These are phyloP conservation scores for Prunus campanulata DNA, from an alignment of 306 rosid genomes.

Conservation along the genomic window DNA sequence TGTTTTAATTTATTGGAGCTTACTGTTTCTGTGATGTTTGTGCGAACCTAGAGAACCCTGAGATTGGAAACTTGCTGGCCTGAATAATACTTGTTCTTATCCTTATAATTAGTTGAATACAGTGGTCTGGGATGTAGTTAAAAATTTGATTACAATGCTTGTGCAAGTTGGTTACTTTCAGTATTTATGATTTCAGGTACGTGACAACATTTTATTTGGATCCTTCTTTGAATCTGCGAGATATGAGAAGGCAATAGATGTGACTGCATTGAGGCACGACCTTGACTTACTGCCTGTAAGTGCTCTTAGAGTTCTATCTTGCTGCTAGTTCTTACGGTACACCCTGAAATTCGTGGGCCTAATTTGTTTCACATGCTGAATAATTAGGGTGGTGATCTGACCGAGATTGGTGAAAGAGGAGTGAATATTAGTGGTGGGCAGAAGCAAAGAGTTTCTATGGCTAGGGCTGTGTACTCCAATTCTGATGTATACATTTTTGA, in stretches of 20 bases:
- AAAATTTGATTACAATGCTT: background rate
- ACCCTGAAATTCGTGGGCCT: background rate
- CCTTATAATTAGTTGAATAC: background rate
- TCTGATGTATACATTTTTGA: conserved; percentile 74
- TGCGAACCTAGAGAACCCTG: background rate
- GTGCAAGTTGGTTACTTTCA: background rate
- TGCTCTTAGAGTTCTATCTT: conserved; percentile 7
- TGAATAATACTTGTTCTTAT: background rate
- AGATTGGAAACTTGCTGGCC: background rate
- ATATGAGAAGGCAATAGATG: conserved; percentile 44
- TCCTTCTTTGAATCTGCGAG: conserved; percentile 35
- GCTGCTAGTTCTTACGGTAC: background rate
- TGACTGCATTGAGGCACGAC: conserved; percentile 47
- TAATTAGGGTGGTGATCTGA: conserved; percentile 64
- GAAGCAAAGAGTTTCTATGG: conserved; percentile 82
- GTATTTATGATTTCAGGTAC: conserved; percentile 35
- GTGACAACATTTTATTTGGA: conserved; percentile 53
- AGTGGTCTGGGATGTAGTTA: background rate
- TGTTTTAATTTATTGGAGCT: background rate
- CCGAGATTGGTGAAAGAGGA: conserved; percentile 92
- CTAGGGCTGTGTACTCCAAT: conserved; percentile 75
- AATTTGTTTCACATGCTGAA: conserved; percentile 19
- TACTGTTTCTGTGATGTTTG: background rate
- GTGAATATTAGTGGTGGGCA: conserved; percentile 89
- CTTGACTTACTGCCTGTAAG: conserved; percentile 46